Percentiles rank a stretch among this genome's conserved stretches.
These are phyloP conservation scores for Epichloe coenophiala DNA, from an alignment of 2,329 filamentous ascomycete genomes.

Conservation along the genomic window DNA sequence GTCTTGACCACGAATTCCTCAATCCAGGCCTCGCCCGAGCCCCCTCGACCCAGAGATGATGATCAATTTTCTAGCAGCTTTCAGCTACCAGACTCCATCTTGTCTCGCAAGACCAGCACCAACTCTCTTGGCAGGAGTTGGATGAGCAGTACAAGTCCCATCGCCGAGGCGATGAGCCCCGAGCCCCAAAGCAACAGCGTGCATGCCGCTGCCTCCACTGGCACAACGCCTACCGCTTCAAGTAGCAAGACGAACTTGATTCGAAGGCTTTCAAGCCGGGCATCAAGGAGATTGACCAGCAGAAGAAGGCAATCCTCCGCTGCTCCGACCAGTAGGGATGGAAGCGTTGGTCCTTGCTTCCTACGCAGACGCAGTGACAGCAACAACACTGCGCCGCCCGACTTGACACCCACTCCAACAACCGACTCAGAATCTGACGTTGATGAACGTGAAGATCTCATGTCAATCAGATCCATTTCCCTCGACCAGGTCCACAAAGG, in stretches of 20 bases:
- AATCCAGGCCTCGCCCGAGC: slow-evolving; percentile 54
- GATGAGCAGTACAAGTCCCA: slow-evolving; percentile 42
- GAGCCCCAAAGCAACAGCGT: slow-evolving; percentile 10
- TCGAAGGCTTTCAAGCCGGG: slow-evolving; percentile 70
- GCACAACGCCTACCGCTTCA: slow-evolving; percentile 3
- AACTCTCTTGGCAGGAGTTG: slow-evolving; percentile 52
- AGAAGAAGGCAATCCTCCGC: slow-evolving; percentile 67
- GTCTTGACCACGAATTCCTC: slow-evolving; percentile 47
- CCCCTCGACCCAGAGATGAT: slow-evolving; percentile 39
- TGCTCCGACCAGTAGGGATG: slow-evolving; percentile 64
- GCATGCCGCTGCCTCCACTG: not conserved
- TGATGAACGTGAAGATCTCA: slow-evolving; percentile 33
- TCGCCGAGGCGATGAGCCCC: slow-evolving; percentile 25
- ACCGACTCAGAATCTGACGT: slow-evolving; percentile 46
- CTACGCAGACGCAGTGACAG: slow-evolving; percentile 82
- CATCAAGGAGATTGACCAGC: slow-evolving; percentile 50
- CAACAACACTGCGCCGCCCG: slow-evolving; percentile 54
- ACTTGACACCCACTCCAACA: slow-evolving; percentile 21
- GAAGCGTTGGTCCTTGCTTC: slow-evolving; percentile 79
- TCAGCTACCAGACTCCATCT: slow-evolving; percentile 60
- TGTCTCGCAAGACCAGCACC: slow-evolving; percentile 44
- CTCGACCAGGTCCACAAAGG: slow-evolving; percentile 32
- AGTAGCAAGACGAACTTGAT: slow-evolving; percentile 44
- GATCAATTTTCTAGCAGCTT: slow-evolving; percentile 42
- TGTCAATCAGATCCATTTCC: slow-evolving; percentile 23